Evolutionary conservation across 805 yeast species (phyloP).

Genomic region (Candida lessepsii): DNA sequence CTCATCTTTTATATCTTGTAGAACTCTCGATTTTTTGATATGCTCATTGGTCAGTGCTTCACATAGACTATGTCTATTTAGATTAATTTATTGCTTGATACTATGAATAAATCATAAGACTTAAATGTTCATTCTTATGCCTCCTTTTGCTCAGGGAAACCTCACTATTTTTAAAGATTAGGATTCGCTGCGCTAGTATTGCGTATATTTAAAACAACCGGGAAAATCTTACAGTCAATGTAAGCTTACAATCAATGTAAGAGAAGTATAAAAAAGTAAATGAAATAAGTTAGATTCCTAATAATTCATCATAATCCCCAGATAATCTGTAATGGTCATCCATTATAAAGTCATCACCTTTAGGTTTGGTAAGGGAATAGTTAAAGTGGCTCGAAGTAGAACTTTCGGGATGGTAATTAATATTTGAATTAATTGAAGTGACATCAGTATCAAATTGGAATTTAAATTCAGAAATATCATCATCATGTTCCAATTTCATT

Average conservation of each 20-base stretch:
- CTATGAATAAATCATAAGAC: no score
- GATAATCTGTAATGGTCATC: background rate
- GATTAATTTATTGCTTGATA: no score
- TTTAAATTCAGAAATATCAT: background rate
- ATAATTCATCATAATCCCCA: constrained; percentile 2
- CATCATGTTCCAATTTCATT: constrained; percentile 1
- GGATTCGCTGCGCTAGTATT: no score
- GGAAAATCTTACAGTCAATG: no score
- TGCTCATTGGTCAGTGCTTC: no score
- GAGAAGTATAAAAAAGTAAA: background rate
- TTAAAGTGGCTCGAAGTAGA: background rate
- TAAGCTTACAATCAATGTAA: background rate
- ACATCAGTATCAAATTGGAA: constrained; percentile 2
- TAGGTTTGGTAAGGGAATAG: background rate
- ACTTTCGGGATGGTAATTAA: background rate
- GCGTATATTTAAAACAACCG: no score
- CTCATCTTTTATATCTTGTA: no score
- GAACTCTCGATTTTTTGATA: no score
- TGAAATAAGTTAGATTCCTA: background rate
- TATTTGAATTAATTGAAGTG: background rate
- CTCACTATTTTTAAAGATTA: no score
- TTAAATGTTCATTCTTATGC: no score
- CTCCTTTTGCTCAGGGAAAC: no score
- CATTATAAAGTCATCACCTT: background rate
- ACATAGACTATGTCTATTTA: no score